Base-by-base conservation (phyloP, 441 rosid genomes). In the Erysimum pusillum region DNA sequence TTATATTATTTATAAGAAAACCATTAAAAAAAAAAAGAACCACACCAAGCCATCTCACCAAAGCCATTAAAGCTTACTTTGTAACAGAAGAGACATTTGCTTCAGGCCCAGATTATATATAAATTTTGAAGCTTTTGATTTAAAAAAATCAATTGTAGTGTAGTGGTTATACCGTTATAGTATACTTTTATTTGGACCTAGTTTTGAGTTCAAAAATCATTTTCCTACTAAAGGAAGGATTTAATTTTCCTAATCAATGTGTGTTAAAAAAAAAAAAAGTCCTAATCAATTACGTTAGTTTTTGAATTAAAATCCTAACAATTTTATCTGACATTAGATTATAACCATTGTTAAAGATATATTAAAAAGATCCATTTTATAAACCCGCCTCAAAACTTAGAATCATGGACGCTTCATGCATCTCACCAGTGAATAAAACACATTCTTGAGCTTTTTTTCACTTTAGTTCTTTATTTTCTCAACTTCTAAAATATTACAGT, bases 401-500 rank as follows among this genome's bases (percentile, higher is more conserved):
- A 46, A 46, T 9, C 22, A 46, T 46, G 52, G 18, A 9, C 20
- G 15, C 4, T 9, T 45, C 9, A 46, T 10, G 31, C 15, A 61
- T 51, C 31, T 51, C 20, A 67, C 35, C 48, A 66, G 15, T 31
- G 28, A 31, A 34, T 49, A 20, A 57, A 57, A 71, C 13, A 57
- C 20, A 32, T 42, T 53, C 35, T 31, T 32, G 71, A 41, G 41
- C 5, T 2, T 53, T 6, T 18, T 32, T 9, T 34, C n/a, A 11
- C 45, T 10, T 28, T 42, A 25, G 51, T 51, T 17, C 9, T 11
- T n/a, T n/a, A n/a, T n/a, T n/a, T n/a, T n/a, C n/a, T n/a, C n/a
- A n/a, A n/a, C n/a, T n/a, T n/a, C n/a, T n/a, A n/a, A n/a, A n/a
- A 22, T 41, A 3, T 67, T 61, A 76, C 58, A 76, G 0, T 62